phyloP scores from a whole-genome alignment of 139 green algal species.

The Mesostigma viride region DNA sequence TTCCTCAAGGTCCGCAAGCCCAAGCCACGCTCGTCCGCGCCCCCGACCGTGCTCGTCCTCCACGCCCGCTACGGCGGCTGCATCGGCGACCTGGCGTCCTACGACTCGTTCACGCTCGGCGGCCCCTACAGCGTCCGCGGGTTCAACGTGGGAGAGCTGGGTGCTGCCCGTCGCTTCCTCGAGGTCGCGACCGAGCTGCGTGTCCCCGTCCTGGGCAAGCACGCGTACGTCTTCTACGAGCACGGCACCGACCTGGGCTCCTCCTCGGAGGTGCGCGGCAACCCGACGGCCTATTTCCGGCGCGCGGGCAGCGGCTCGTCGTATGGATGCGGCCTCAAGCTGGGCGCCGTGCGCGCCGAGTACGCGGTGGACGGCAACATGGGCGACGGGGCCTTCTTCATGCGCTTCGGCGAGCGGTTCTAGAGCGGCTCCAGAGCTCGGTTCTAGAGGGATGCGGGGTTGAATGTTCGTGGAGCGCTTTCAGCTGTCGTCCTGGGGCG shows the following conservation, averaged over 20 bases:
- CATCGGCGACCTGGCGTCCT: constrained; percentile 80
- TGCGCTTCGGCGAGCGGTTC: constrained; percentile 87
- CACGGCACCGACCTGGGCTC: constrained; percentile 69
- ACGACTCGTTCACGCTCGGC: constrained; percentile 87
- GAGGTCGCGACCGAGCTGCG: constrained; percentile 71
- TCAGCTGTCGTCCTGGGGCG: too few species aligned
- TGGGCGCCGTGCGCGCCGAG: constrained; percentile 69
- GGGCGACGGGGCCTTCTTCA: constrained; percentile 53
- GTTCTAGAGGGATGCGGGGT: too few species aligned
- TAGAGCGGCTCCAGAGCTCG: too few species aligned
- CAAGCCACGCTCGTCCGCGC: constrained; percentile 12
- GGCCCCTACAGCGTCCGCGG: constrained; percentile 84
- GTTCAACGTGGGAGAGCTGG: constrained; percentile 88
- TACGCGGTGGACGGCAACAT: constrained; percentile 71
- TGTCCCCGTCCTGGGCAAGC: constrained; percentile 49
- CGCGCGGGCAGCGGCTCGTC: constrained; percentile 62
- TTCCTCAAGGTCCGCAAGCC: constrained; percentile 48
- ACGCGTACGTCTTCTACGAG: constrained; percentile 80
- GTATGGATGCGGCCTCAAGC: constrained; percentile 69
- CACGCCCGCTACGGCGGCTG: constrained; percentile 51
- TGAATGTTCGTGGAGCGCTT: too few species aligned
- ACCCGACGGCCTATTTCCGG: constrained; percentile 86
- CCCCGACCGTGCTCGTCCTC: constrained; percentile 62
- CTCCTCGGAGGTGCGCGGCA: constrained; percentile 54
- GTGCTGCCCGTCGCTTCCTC: constrained; percentile 56